These are phyloP conservation scores for Amanita polypyramis DNA, from an alignment of 768 basidiomycete genomes.

Conservation along the genomic window DNA sequence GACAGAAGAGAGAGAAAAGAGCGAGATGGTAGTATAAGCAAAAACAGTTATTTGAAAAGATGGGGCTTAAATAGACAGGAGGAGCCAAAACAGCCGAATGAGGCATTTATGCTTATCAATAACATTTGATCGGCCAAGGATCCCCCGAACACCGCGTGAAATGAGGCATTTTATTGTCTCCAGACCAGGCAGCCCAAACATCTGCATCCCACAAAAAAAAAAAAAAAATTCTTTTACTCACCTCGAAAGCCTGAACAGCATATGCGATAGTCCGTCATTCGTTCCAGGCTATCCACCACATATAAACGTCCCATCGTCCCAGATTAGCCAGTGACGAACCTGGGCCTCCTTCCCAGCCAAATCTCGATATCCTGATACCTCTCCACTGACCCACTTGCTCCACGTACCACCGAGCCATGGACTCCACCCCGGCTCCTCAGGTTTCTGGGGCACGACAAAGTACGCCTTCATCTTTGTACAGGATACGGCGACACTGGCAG, in stretches of 20 bases:
- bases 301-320: background rate
- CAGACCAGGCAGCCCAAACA: slow-evolving; percentile 44
- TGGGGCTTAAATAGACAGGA: background rate
- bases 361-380: slow-evolving; percentile 48
- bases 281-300: slow-evolving; percentile 42
- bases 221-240: slow-evolving; percentile 14
- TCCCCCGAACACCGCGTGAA: no score
- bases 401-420: slow-evolving; percentile 45
- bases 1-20: background rate
- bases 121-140: background rate
- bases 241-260: slow-evolving; percentile 51
- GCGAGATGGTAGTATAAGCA: background rate
- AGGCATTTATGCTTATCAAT: background rate
- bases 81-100: background rate
- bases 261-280: slow-evolving; percentile 51
- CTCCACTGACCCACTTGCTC: slow-evolving; percentile 43
- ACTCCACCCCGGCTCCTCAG: slow-evolving; percentile 29
- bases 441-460: slow-evolving; percentile 36
- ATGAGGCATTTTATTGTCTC: slow-evolving; percentile 15
- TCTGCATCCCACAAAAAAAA: slow-evolving; percentile 19
- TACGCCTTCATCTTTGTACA: slow-evolving; percentile 39
- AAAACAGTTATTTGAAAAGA: background rate
- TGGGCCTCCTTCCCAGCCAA: slow-evolving; percentile 45
- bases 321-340: slow-evolving; percentile 21
- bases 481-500: slow-evolving; percentile 61